phyloP scores from a whole-genome alignment of 306 rosid species.

The Glycine tomentella region DNA sequence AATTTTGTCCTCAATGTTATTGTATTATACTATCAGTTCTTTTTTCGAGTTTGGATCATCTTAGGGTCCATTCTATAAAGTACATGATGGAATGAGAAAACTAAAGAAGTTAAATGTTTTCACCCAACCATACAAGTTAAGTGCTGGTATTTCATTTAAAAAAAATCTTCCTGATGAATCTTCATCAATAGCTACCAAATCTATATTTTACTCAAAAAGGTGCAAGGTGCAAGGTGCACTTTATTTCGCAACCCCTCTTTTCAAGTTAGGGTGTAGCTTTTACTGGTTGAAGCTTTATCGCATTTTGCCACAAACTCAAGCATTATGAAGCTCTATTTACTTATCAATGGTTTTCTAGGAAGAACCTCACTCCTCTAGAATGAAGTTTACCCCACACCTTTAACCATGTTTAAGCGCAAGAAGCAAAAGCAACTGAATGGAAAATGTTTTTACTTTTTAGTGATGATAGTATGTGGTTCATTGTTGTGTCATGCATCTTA shows the following conservation, averaged over 20 bases:
- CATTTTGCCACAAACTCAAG: constrained; percentile 16
- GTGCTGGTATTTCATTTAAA: background rate
- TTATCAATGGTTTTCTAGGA: constrained; percentile 27
- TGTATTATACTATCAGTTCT: background rate
- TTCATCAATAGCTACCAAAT: background rate
- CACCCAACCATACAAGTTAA: background rate
- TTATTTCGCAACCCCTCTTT: background rate
- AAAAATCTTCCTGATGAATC: background rate
- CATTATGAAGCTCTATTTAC: background rate
- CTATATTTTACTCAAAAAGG: background rate
- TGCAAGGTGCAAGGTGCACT: background rate
- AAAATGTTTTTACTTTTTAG: background rate
- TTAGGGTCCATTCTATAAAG: background rate
- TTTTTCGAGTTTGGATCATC: constrained; percentile 7
- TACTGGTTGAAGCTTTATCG: background rate
- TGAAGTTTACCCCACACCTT: constrained; percentile 15
- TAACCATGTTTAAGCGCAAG: background rate
- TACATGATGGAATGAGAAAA: constrained; percentile 21
- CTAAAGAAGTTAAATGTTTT: background rate
- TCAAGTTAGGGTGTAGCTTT: constrained; percentile 4
- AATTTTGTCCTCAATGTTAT: constrained; percentile 13
- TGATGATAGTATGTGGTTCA: background rate
- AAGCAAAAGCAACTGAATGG: background rate
- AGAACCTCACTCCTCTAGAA: background rate
- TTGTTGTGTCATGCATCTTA: background rate